Evolutionary conservation across 768 basidiomycete species (phyloP), one percentile per base, ranked within the genome.

Genomic region (Flagelloscypha sp.): DNA sequence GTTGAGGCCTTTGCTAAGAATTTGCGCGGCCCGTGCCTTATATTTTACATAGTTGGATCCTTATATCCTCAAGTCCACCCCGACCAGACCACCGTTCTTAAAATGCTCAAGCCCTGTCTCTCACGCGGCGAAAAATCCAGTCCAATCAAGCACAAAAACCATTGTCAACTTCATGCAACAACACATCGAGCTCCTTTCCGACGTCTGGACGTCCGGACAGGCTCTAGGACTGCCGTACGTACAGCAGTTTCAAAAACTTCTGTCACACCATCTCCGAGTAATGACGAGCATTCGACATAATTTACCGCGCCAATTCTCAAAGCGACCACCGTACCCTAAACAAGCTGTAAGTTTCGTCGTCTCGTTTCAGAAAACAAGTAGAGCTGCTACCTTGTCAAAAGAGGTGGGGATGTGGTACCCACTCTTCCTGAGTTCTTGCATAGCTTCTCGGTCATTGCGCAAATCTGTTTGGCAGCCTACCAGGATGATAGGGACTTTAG

Each of bases 161-260:
- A n/a, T n/a, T n/a, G n/a, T n/a, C n/a, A n/a, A n/a, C n/a, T n/a
- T n/a, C n/a, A n/a, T n/a, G n/a, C n/a, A n/a, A n/a, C n/a, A n/a
- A n/a, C n/a, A n/a, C n/a, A n/a, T n/a, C n/a, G n/a, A n/a, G n/a
- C n/a, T n/a, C n/a, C n/a, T n/a, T n/a, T n/a, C n/a, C n/a, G n/a
- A n/a, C n/a, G n/a, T n/a, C n/a, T n/a, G n/a, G n/a, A n/a, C n/a
- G n/a, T n/a, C n/a, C n/a, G n/a, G n/a, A n/a, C n/a, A n/a, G n/a
- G n/a, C n/a, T n/a, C n/a, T n/a, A 62, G 44, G 17, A 71, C 50
- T 23, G 69, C 94, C 37, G 90, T 88, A 36, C 95, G 79, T 51
- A 99, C 98, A 28, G 95, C 95, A 62, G 98, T 94, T 57, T 98
- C 95, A 56, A 99, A 99, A 28, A 99, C 95, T 39, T 84, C 92